phyloP scores from a whole-genome alignment of 306 rosid genomes.

The Ceratonia siliqua region DNA sequence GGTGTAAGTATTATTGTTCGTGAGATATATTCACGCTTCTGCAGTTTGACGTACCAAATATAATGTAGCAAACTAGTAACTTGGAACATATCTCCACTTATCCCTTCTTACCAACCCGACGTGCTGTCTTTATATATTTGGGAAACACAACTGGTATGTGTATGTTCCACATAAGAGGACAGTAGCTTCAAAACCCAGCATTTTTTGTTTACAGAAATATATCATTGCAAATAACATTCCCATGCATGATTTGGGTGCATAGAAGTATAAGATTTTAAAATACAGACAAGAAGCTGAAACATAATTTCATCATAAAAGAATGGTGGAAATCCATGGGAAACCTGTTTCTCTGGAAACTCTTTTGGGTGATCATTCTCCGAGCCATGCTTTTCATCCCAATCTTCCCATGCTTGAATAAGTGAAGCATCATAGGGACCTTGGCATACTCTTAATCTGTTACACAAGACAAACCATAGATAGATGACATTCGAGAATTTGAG shows the following conservation, averaged over 20 bases:
- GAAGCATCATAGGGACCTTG: slow-evolving; percentile 73
- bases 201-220: background rate
- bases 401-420: slow-evolving; percentile 82
- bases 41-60: slow-evolving; percentile 3
- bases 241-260: background rate
- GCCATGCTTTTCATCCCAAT: slow-evolving; percentile 65
- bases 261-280: slow-evolving; percentile 25
- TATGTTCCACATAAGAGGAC: slow-evolving; percentile 16
- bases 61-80: background rate
- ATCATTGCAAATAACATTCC: background rate
- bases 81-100: background rate
- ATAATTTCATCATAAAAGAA: background rate
- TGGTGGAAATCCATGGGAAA: slow-evolving; percentile 35
- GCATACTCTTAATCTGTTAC: slow-evolving; percentile 71
- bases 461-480: slow-evolving; percentile 33
- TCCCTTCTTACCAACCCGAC: background rate
- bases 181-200: slow-evolving; percentile 22
- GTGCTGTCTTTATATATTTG: slow-evolving; percentile 1
- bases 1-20: background rate
- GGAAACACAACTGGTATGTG: slow-evolving; percentile 8
- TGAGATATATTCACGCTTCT: slow-evolving; percentile 13
- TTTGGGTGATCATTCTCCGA: slow-evolving; percentile 92
- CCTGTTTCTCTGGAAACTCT: slow-evolving; percentile 86
- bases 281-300: slow-evolving; percentile 21
- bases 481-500: slow-evolving; percentile 30